phyloP scores from a whole-genome alignment of 441 rosid species.

The Adansonia gregorii region DNA sequence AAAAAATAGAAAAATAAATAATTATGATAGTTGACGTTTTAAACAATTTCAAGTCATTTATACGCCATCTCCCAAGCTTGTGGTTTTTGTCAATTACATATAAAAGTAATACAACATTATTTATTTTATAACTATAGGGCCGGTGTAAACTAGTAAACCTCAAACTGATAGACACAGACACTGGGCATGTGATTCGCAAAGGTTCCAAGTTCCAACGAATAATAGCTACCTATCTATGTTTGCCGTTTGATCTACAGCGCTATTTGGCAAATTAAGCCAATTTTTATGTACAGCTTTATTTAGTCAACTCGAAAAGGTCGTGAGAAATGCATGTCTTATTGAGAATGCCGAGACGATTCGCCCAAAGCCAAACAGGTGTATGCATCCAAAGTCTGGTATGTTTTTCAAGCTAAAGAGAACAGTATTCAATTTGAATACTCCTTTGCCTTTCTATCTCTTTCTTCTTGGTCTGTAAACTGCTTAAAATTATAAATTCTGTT shows the following conservation, averaged over 20 bases:
- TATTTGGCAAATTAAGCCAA: background rate
- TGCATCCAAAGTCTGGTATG: background rate
- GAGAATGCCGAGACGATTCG: background rate
- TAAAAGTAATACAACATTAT: no score
- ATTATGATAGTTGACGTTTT: no score
- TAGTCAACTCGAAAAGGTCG: background rate
- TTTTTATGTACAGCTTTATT: background rate
- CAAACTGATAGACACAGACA: background rate
- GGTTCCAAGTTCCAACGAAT: background rate
- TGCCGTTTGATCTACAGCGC: background rate
- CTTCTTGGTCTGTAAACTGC: background rate
- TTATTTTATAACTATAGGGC: background rate
- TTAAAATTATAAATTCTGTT: no score
- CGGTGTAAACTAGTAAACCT: background rate
- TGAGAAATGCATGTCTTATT: background rate
- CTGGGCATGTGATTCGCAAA: background rate
- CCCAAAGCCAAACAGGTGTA: background rate
- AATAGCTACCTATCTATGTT: background rate
- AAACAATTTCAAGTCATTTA: no score
- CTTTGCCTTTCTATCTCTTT: background rate
- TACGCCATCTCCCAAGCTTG: no score
- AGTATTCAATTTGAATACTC: background rate
- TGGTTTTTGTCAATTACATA: no score
- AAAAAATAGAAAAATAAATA: no score
- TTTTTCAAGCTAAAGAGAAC: background rate